phyloP scores from a whole-genome alignment of 163 green algal species.

The Chlamydomonas reinhardtii region DNA sequence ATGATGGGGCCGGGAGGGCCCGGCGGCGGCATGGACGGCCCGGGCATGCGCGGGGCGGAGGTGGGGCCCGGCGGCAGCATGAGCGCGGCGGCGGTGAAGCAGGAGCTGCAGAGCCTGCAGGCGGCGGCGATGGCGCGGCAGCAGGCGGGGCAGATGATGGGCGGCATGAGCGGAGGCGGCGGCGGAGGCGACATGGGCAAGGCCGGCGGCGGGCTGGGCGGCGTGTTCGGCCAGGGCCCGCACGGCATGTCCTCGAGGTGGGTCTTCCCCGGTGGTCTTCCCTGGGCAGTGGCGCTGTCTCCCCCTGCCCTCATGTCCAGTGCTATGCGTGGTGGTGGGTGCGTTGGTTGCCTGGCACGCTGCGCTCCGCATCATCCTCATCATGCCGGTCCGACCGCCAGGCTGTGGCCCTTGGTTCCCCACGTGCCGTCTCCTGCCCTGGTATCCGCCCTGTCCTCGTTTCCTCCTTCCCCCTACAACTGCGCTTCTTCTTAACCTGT shows the following conservation, averaged over 20 bases:
- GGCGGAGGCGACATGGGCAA: not conserved
- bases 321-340: no score
- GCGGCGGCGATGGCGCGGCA: slow-evolving; percentile 21
- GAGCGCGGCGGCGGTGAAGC: slow-evolving; percentile 37
- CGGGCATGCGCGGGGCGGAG: slow-evolving; percentile 10
- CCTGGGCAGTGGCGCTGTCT: no score
- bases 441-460: no score
- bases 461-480: no score
- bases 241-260: slow-evolving; percentile 11
- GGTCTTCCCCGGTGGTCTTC: no score
- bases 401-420: no score
- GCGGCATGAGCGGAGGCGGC: not conserved
- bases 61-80: not conserved
- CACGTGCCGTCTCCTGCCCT: no score
- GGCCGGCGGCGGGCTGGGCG: not conserved
- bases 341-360: no score
- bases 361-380: no score
- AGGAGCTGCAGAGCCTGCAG: slow-evolving; percentile 39
- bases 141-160: slow-evolving; percentile 8
- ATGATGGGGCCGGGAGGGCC: slow-evolving; percentile 33
- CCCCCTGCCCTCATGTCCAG: no score
- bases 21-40: not conserved
- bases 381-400: no score
- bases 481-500: no score
- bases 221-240: not conserved